Base-by-base conservation (phyloP, 164 flowering plant genomes). In the Magnolia changhungtana region DNA sequence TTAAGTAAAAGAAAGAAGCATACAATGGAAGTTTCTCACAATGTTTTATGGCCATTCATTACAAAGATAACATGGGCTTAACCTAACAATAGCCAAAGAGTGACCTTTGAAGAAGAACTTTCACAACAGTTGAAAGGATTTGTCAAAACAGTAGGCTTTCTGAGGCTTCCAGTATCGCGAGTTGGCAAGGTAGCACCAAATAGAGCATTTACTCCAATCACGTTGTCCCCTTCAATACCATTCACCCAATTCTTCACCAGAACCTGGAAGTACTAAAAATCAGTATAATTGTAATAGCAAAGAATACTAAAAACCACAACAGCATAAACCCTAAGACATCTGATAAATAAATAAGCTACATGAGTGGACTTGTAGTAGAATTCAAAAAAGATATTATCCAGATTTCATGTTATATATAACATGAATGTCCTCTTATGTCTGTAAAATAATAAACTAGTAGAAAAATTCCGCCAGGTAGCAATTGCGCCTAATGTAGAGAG, bases 241-340 rank as follows among this genome's bases (percentile, higher is more conserved):
- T 89, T 72, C 66, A 84, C 86, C 98, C 98, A 93, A 49, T 55
- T 89, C 80, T 84, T 83, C 70, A 93, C 89, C 86, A 85, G 88
- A 75, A 90, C 96, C 98, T 93, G 87, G 31, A 82, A 72, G 37
- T n/a, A 2, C 3, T 70, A 58, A 49, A 37, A 50, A 70, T 70
- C 58, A 70, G 49, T 20, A 49, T 11, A 29, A 14, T 5, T 19
- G 58, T 8, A 70, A 50, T 19, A 50, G 49, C 23, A 49, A 68
- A 29, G 0, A 68, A 37, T 29, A 29, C 16, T 24, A 50, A 68
- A 13, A 37, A 68, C 8, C 19, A 8, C 49, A 68, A 68, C n/a
- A 29, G 19, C 71, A 37, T 31, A 19, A 29, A 18, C 11, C 71
- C 50, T 29, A 14, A 23, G 69, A 66, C 69, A 69, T 31, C 72